phyloP scores from a whole-genome alignment of 192 early-diverging fungal genomes.

The Coemansia sp. region DNA sequence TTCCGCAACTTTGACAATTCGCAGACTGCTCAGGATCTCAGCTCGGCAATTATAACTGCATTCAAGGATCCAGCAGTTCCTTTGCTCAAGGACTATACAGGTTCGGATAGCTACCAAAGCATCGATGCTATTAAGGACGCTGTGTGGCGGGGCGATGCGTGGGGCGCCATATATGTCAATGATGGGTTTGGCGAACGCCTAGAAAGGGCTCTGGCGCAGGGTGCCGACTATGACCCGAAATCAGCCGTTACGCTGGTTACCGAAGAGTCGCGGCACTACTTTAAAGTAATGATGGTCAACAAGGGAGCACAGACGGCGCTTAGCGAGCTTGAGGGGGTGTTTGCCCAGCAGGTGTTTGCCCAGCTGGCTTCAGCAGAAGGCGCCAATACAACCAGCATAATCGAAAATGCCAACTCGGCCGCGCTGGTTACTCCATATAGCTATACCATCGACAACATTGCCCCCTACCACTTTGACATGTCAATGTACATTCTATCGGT shows the following conservation, averaged over 20 bases:
- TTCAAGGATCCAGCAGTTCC: slow-evolving; percentile 17
- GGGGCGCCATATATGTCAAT: slow-evolving; percentile 41
- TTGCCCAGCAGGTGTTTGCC: slow-evolving; percentile 27
- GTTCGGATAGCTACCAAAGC: slow-evolving; percentile 5
- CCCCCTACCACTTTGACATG: slow-evolving; percentile 48
- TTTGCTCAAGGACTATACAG: slow-evolving; percentile 16
- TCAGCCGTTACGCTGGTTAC: slow-evolving; percentile 28
- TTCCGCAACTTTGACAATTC: slow-evolving; percentile 43
- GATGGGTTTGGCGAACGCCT: slow-evolving; percentile 43
- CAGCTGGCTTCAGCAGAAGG: slow-evolving; percentile 4
- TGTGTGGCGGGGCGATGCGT: slow-evolving; percentile 43
- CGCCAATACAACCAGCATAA: slow-evolving; percentile 2
- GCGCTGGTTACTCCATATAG: slow-evolving; percentile 43
- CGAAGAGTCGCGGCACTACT: slow-evolving; percentile 49
- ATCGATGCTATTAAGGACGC: slow-evolving; percentile 18
- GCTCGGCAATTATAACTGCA: slow-evolving; percentile 20
- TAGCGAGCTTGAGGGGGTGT: slow-evolving; percentile 22
- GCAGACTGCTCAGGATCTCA: slow-evolving; percentile 8
- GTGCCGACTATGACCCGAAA: slow-evolving; percentile 27
- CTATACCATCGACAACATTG: slow-evolving; percentile 40
- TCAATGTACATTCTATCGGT: slow-evolving; percentile 48
- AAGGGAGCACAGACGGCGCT: slow-evolving; percentile 14
- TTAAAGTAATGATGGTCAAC: slow-evolving; percentile 23
- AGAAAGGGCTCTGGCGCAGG: slow-evolving; percentile 16
- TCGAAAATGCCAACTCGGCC: slow-evolving; percentile 25